Base-by-base conservation (phyloP, 108 stramenopile species). In the Nannochloropsis gaditana region DNA sequence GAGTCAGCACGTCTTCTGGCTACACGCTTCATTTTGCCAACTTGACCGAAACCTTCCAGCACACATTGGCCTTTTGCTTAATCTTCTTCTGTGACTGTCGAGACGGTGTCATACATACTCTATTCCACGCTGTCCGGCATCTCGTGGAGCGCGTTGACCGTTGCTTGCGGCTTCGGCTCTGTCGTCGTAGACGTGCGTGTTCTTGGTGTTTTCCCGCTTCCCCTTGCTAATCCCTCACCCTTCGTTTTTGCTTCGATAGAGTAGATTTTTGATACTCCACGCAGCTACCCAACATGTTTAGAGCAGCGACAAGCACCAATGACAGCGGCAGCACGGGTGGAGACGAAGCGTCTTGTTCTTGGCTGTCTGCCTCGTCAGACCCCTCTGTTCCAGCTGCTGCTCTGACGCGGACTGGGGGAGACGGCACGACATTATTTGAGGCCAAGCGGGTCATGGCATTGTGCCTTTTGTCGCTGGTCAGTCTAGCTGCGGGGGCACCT, bases 401-500 rank as follows among this genome's bases (percentile, higher is more conserved):
- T 15, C 59, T 73, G 59, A 73, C 59, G 59, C 59, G 59, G 59
- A 73, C 19, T n/a, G 59, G 59, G 59, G n/a, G n/a, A n/a, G 59
- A 73, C 59, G 19, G 59, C 59, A 50, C 11, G 47, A 15, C 4
- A n/a, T n/a, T 73, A 8, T 15, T n/a, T 73, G 2, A 2, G 59
- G 2, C 19, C 59, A 6, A 3, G 4, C 19, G 59, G 59, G 19
- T 73, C n/a, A 15, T 73, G 19, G 3, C n/a, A 4, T n/a, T 73
- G 19, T 73, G 59, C n/a, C n/a, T 15, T 73, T 73, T 15, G 19
- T 73, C 59, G n/a, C 59, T 73, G 4, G 59, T 73, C 59, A 73
- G 59, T n/a, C 59, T 73, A 73, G 59, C 59, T n/a, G n/a, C 3
- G 19, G 59, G 19, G n/a, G 59, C n/a, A 73, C 31, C 31, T 31